Evolutionary conservation across 306 rosid species (phyloP), one percentile per base, ranked within the genome.

Genomic region (Cyamopsis tetragonoloba): DNA sequence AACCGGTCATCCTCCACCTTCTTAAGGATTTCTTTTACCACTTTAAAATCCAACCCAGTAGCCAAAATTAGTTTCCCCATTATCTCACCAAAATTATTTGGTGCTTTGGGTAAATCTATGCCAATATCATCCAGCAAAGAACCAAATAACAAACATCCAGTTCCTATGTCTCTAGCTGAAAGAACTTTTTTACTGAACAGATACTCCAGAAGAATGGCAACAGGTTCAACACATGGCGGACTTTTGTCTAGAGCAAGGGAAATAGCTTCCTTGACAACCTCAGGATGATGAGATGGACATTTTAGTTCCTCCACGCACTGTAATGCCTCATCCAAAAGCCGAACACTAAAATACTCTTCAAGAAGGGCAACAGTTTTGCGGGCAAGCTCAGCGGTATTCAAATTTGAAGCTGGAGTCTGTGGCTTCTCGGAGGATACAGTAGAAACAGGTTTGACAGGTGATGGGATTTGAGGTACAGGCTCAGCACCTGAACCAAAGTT

Each of bases 211-310:
- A 95, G 95, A 43, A 79, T 91, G 37, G 77, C 80, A 4, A 87
- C 86, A 20, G 82, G 83, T 62, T 84, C 91, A n/a, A 82, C 86
- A 14, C 79, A 71, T 1, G 96, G 92, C 3, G 82, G 90, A 71
- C 86, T 87, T 71, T 82, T 85, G 68, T 91, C 99, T 17, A 95
- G 87, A 1, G 89, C 95, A 13, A 86, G 85, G 53, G 73, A 62
- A 64, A 95, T 80, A n/a, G 96, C 84, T 76, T 95, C 97, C 81
- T 91, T 95, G 43, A 95, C 97, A 77, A 95, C 30, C 83, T 95
- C 97, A 2, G 89, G 87, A 71, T 91, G 71, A 81, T 85, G 87
- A 43, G 80, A 68, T n/a, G 97, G 95, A 18, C 89, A 50, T 27
- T 77, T 84, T 3, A 95, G 85, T 68, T 95, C 99, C 86, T 88